These are phyloP conservation scores for Tetrapisispora fleetii DNA, from an alignment of 805 yeast genomes.

Conservation along the genomic window DNA sequence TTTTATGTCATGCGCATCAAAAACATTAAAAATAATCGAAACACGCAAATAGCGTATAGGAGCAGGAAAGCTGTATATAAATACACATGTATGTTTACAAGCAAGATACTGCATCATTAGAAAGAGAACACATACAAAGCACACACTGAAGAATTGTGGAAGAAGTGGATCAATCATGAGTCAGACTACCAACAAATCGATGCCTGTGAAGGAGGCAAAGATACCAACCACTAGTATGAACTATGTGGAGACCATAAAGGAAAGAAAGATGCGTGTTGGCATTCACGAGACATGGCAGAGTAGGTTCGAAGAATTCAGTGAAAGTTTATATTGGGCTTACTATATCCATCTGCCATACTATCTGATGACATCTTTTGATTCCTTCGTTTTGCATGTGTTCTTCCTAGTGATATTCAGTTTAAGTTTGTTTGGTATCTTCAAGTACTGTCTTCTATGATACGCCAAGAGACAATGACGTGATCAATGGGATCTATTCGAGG, in stretches of 20 bases:
- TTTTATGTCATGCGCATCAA: neutral
- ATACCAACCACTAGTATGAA: neutral
- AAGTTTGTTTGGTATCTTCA: constrained; percentile 31
- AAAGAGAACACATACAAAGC: neutral
- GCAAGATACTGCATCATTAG: neutral
- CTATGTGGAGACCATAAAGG: constrained; percentile 6
- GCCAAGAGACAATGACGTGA: too few species aligned
- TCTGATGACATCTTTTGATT: constrained; percentile 35
- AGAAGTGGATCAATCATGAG: neutral
- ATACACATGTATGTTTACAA: neutral
- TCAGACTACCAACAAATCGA: neutral
- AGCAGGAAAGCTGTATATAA: neutral
- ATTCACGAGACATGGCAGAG: constrained; percentile 11
- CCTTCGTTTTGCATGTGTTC: constrained; percentile 32
- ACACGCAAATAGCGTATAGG: neutral
- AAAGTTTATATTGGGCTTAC: constrained; percentile 35
- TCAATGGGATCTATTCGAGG: too few species aligned
- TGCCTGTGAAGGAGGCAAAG: neutral
- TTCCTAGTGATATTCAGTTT: constrained; percentile 31
- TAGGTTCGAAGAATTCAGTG: constrained; percentile 23
- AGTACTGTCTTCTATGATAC: constrained; percentile 18
- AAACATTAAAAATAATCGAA: neutral
- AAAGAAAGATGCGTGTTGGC: constrained; percentile 7
- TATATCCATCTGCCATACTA: constrained; percentile 38
- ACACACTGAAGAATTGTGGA: neutral